Evolutionary conservation across 2,329 filamentous ascomycete genomes (phyloP).

Genomic region (Verticillium albo-atrum): DNA sequence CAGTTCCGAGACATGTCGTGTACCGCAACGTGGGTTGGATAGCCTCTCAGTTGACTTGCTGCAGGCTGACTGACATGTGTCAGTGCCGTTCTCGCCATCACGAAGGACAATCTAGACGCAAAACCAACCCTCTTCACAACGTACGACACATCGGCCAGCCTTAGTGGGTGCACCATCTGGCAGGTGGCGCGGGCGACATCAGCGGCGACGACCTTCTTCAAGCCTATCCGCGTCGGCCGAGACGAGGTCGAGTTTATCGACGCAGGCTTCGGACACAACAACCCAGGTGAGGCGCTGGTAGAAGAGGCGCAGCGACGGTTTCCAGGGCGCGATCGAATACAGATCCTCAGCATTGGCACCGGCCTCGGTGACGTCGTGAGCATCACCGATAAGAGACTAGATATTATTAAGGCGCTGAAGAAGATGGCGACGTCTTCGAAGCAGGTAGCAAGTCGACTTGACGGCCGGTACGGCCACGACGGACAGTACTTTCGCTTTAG

Average conservation of each 20-base stretch:
- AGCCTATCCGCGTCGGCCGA: neutral
- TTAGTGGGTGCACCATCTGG: constrained; percentile 6
- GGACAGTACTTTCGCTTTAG: constrained; percentile 38
- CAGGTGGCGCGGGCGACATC: constrained; percentile 12
- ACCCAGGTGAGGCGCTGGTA: constrained; percentile 16
- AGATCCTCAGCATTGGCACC: neutral
- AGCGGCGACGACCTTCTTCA: constrained; percentile 12
- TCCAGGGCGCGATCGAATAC: neutral
- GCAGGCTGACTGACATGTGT: too few species aligned
- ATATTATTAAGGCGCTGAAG: constrained; percentile 17
- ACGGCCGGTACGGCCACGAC: neutral
- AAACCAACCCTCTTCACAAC: neutral
- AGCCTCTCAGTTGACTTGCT: too few species aligned
- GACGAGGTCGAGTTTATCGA: neutral
- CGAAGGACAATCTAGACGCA: constrained; percentile 6
- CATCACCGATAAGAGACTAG: constrained; percentile 9
- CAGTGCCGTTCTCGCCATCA: neutral
- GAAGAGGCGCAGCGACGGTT: neutral
- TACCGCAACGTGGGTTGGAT: neutral
- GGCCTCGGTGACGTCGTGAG: constrained; percentile 13
- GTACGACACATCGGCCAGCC: neutral
- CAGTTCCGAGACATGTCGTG: constrained; percentile 1
- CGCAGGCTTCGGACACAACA: neutral
- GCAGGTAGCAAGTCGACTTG: constrained; percentile 1
- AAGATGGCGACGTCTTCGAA: constrained; percentile 3